A percentile compares a stretch with the other conserved stretches of the same genome.
phyloP scores from a whole-genome alignment of 192 early-diverging fungal species.

The Coemansia sp. region DNA sequence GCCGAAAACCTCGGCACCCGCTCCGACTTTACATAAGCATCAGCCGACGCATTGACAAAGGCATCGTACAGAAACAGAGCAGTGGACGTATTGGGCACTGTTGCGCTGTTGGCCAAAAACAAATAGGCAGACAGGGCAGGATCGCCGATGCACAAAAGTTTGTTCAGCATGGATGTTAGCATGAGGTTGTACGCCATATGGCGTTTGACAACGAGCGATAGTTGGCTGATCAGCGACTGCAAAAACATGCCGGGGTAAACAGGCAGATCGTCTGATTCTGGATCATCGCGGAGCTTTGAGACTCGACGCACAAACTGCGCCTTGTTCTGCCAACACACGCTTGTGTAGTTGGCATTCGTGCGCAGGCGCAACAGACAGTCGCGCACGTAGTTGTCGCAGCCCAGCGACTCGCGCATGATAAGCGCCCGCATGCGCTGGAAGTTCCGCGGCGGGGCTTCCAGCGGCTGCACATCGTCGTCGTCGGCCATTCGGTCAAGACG shows the following conservation, averaged over 20 bases:
- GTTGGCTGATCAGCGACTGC: slow-evolving; percentile 48
- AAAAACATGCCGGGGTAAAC: slow-evolving; percentile 60
- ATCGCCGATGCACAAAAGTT: slow-evolving; percentile 56
- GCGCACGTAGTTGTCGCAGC: slow-evolving; percentile 46
- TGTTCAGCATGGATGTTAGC: slow-evolving; percentile 59
- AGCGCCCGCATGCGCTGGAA: slow-evolving; percentile 9
- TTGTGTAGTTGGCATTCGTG: background rate
- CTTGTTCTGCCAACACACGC: background rate
- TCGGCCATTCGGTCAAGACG: slow-evolving; percentile 15
- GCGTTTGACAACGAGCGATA: slow-evolving; percentile 45
- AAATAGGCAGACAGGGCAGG: slow-evolving; percentile 35
- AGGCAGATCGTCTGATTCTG: slow-evolving; percentile 7
- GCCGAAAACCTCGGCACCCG: slow-evolving; percentile 37
- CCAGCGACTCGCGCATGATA: slow-evolving; percentile 35
- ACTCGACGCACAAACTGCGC: background rate
- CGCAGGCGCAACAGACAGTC: slow-evolving; percentile 30
- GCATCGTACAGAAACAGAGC: slow-evolving; percentile 30
- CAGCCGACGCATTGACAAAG: slow-evolving; percentile 33
- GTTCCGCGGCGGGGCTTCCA: slow-evolving; percentile 7
- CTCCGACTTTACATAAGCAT: slow-evolving; percentile 50
- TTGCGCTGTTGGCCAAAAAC: slow-evolving; percentile 42
- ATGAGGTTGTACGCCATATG: slow-evolving; percentile 62
- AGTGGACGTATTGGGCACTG: background rate
- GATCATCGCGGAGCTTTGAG: background rate
- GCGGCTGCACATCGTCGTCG: background rate